Percentiles rank a stretch among this genome's conserved stretches.
These are phyloP conservation scores for Reticulascus tulasneorum DNA, from an alignment of 2,329 filamentous ascomycete genomes.

Conservation along the genomic window DNA sequence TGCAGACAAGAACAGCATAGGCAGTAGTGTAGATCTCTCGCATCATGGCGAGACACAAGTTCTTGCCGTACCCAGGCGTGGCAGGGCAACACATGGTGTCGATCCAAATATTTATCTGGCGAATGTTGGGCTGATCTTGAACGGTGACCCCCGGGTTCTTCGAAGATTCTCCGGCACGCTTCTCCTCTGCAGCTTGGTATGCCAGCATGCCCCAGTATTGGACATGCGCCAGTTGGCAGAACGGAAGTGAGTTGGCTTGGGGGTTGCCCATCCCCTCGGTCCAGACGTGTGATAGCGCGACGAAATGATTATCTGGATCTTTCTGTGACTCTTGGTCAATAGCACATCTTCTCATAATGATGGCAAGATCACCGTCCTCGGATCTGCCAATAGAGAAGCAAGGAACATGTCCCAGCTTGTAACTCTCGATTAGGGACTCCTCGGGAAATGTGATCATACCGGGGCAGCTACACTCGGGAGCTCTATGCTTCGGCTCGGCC, in stretches of 20 bases:
- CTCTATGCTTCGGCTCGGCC: conserved; percentile 2
- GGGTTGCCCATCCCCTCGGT: conserved; percentile 3
- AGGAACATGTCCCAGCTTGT: conserved; percentile 1
- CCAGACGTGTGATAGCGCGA: conserved; percentile 7
- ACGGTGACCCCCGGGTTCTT: not conserved
- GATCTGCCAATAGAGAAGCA: conserved; percentile 4
- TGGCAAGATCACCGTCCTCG: conserved; percentile 2
- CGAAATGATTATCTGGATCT: conserved; percentile 3
- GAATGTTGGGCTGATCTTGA: not conserved
- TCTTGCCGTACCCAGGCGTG: conserved; percentile 2
- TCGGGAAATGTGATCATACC: conserved; percentile 5
- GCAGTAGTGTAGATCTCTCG: conserved; percentile 8
- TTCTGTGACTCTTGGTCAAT: conserved; percentile 3
- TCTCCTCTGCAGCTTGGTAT: conserved; percentile 2
- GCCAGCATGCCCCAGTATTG: conserved; percentile 1
- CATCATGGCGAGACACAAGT: conserved; percentile 4
- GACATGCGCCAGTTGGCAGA: conserved; percentile 3
- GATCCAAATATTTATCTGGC: not conserved
- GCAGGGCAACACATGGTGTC: conserved; percentile 5
- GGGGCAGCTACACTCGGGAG: not conserved
- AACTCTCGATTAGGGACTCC: conserved; percentile 2
- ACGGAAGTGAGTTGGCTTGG: conserved; percentile 1
- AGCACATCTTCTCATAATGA: not conserved
- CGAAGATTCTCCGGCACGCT: not conserved
- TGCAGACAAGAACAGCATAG: conserved; percentile 5